These are phyloP conservation scores for Sporothrix brasiliensis DNA, from an alignment of 2,329 filamentous ascomycete genomes.

Conservation along the genomic window DNA sequence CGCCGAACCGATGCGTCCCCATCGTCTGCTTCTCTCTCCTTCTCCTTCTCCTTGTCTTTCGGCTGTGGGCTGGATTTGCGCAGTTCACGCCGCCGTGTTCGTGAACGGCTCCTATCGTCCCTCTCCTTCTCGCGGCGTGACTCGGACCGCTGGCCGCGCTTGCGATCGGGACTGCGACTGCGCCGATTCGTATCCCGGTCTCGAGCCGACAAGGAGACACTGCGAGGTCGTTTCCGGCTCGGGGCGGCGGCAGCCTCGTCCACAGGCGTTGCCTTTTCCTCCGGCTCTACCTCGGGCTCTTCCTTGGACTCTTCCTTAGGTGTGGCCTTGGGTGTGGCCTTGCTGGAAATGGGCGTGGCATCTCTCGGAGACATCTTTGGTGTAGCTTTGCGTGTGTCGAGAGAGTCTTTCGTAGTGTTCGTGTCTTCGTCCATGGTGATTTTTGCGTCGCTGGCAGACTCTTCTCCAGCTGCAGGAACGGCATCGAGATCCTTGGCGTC, in stretches of 20 bases:
- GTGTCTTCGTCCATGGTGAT: not conserved
- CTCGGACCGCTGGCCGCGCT: slow-evolving; percentile 34
- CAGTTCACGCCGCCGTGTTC: slow-evolving; percentile 6
- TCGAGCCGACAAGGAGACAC: slow-evolving; percentile 39
- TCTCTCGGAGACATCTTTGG: not conserved
- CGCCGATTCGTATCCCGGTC: slow-evolving; percentile 42
- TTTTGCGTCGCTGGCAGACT: not conserved
- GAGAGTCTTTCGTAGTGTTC: not conserved
- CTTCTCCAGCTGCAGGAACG: not conserved
- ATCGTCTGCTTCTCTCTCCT: not conserved
- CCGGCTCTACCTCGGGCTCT: slow-evolving; percentile 31
- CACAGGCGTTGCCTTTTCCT: slow-evolving; percentile 27
- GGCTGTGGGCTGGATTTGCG: not conserved
- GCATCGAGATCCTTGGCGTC: slow-evolving; percentile 10
- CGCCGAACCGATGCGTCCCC: not conserved
- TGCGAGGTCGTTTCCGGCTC: slow-evolving; percentile 36
- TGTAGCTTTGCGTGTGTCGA: not conserved
- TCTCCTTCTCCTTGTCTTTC: not conserved
- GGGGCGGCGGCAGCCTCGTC: not conserved
- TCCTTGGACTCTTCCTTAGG: slow-evolving; percentile 29
- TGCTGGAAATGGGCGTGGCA: not conserved
- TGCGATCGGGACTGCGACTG: slow-evolving; percentile 39
- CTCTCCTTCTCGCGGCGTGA: slow-evolving; percentile 36
- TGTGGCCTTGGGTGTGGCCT: slow-evolving; percentile 42
- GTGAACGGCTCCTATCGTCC: slow-evolving; percentile 29